phyloP scores from a whole-genome alignment of 768 basidiomycete species.

The Rhodocollybia butyracea region DNA sequence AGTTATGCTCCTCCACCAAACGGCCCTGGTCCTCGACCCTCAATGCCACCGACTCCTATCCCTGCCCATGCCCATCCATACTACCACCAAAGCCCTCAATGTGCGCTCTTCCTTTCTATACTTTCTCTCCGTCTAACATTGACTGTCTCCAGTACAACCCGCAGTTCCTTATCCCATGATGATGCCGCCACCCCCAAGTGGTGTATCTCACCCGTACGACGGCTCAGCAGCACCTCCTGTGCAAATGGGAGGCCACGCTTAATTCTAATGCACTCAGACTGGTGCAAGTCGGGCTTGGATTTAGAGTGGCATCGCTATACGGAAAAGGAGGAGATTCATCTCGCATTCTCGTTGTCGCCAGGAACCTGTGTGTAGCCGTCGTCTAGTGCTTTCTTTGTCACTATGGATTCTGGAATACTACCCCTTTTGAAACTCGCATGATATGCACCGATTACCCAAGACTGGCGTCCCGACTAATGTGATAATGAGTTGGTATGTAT shows the following conservation, averaged over 20 bases:
- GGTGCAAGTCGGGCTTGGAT: too few species aligned
- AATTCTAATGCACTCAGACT: too few species aligned
- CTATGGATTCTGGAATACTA: conserved; percentile 31
- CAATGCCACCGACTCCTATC: conserved; percentile 91
- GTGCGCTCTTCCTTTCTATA: conserved; percentile 38
- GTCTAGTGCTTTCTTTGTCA: neutral
- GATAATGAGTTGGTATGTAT: too few species aligned
- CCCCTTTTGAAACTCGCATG: neutral
- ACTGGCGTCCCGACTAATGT: too few species aligned
- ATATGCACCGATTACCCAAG: too few species aligned
- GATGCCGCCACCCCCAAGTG: conserved; percentile 77
- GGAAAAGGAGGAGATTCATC: neutral
- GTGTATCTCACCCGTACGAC: conserved; percentile 71
- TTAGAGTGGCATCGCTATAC: too few species aligned
- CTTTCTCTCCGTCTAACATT: conserved; percentile 28
- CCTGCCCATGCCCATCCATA: conserved; percentile 84
- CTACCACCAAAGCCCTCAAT: conserved; percentile 87
- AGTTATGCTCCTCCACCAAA: conserved; percentile 69
- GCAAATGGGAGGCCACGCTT: conserved; percentile 77
- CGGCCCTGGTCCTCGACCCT: conserved; percentile 76
- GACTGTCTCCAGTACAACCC: conserved; percentile 62
- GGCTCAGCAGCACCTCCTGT: conserved; percentile 65
- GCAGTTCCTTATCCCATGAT: conserved; percentile 90
- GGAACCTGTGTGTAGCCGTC: neutral
- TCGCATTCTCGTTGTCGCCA: neutral